Conservation (phyloP, 176 grass and related monocot species). For the Aegilops tauschii region DNA sequence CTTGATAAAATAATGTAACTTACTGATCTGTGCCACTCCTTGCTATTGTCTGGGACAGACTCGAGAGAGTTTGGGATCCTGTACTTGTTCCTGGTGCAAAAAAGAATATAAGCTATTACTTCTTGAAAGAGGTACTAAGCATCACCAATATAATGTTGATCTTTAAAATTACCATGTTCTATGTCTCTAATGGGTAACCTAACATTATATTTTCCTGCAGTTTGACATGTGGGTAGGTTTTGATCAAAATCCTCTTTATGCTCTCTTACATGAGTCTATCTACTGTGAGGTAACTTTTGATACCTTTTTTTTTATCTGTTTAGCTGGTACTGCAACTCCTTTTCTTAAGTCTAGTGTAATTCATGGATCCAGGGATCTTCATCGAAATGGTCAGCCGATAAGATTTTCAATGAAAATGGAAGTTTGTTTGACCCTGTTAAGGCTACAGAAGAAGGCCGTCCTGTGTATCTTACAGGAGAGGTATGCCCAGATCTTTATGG, state of each 20-base stretch:
- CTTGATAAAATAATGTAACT: neutral
- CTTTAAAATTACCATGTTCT: neutral
- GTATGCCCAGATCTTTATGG: conserved; percentile 28
- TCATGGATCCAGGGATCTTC: conserved; percentile 59
- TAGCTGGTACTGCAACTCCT: neutral
- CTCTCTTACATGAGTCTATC: conserved; percentile 84
- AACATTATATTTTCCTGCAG: conserved; percentile 39
- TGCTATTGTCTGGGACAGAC: conserved; percentile 41
- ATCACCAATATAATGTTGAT: neutral
- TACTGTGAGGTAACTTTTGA: conserved; percentile 70
- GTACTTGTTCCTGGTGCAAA: conserved; percentile 67
- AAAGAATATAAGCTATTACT: conserved; percentile 80
- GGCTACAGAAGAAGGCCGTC: conserved; percentile 67
- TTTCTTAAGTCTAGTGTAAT: conserved; percentile 9
- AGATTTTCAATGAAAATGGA: conserved; percentile 40
- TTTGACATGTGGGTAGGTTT: conserved; percentile 89
- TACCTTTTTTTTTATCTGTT: neutral
- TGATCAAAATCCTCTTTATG: conserved; percentile 85
- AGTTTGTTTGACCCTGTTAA: conserved; percentile 80
- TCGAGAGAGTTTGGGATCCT: conserved; percentile 98
- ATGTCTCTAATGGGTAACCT: neutral
- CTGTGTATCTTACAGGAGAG: conserved; percentile 94
- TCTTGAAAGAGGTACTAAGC: conserved; percentile 76
- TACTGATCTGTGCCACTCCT: conserved; percentile 4
- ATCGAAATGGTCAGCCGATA: conserved; percentile 89